These are phyloP conservation scores for Lactarius sp. DNA, from an alignment of 768 basidiomycete genomes.

Conservation along the genomic window DNA sequence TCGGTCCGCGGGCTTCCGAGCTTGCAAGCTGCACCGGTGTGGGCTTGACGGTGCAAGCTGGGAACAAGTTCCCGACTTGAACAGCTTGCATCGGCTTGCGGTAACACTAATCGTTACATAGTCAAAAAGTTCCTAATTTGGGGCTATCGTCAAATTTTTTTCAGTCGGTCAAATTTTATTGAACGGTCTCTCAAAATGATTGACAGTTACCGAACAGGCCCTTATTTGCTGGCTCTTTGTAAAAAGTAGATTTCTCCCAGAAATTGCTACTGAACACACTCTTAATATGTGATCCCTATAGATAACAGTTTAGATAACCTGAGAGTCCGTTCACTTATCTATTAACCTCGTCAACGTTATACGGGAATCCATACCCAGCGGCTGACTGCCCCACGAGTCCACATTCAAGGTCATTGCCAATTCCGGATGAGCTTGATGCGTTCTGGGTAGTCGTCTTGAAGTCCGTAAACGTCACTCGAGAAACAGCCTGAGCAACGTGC, in stretches of 20 bases:
- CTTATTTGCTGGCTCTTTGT: too few species aligned
- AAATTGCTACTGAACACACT: not conserved
- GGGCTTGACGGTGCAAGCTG: too few species aligned
- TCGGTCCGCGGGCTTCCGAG: too few species aligned
- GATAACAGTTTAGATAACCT: not conserved
- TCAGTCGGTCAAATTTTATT: too few species aligned
- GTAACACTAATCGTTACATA: too few species aligned
- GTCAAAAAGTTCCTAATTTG: too few species aligned
- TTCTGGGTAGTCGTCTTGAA: not conserved
- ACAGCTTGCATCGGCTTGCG: too few species aligned
- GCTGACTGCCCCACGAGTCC: not conserved
- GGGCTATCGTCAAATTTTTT: too few species aligned
- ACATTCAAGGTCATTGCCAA: not conserved
- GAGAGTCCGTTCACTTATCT: not conserved
- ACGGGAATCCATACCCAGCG: not conserved
- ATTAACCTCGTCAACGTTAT: not conserved
- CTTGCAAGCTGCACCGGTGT: too few species aligned
- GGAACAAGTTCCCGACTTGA: too few species aligned
- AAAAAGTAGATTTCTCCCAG: not conserved
- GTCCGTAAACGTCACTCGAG: not conserved
- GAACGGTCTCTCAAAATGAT: too few species aligned
- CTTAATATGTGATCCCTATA: not conserved
- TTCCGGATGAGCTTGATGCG: not conserved
- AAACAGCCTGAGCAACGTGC: not conserved
- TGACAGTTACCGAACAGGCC: too few species aligned